These are phyloP conservation scores for Emericellopsis terricola DNA, from an alignment of 495 filamentous ascomycete species.

Conservation along the genomic window DNA sequence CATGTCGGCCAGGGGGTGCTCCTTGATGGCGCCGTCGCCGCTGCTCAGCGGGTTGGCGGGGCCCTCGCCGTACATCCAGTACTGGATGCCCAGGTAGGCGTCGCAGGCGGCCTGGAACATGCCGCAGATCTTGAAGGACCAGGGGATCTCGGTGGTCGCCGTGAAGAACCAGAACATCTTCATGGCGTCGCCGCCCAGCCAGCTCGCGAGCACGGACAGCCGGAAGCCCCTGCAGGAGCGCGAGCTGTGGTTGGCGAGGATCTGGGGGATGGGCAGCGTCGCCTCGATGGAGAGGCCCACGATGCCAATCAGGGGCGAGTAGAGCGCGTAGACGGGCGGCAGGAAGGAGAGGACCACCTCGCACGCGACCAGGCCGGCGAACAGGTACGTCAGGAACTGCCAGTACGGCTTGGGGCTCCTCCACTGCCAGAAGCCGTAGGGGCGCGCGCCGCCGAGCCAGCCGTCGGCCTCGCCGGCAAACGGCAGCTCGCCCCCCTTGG, in stretches of 20 bases:
- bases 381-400: constrained; percentile 63
- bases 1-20: constrained; percentile 1
- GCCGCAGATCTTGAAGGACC: constrained; percentile 81
- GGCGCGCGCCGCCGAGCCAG: constrained; percentile 34
- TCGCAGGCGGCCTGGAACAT: constrained; percentile 85
- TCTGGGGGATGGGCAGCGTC: constrained; percentile 75
- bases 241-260: constrained; percentile 58
- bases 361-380: constrained; percentile 41
- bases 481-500: constrained; percentile 36
- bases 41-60: constrained; percentile 4
- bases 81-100: constrained; percentile 66
- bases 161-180: constrained; percentile 92
- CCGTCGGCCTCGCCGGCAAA: constrained; percentile 37
- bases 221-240: constrained; percentile 82
- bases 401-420: constrained; percentile 64
- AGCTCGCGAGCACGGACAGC: constrained; percentile 65
- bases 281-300: constrained; percentile 82
- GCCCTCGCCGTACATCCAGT: constrained; percentile 59
- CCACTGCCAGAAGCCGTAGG: constrained; percentile 95
- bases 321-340: constrained; percentile 36
- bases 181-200: constrained; percentile 83
- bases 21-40: not conserved
- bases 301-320: constrained; percentile 58
- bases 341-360: constrained; percentile 56
- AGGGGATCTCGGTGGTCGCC: constrained; percentile 52